Conservation (phyloP, 768 basidiomycete genomes). For the Phylloporus sp. region DNA sequence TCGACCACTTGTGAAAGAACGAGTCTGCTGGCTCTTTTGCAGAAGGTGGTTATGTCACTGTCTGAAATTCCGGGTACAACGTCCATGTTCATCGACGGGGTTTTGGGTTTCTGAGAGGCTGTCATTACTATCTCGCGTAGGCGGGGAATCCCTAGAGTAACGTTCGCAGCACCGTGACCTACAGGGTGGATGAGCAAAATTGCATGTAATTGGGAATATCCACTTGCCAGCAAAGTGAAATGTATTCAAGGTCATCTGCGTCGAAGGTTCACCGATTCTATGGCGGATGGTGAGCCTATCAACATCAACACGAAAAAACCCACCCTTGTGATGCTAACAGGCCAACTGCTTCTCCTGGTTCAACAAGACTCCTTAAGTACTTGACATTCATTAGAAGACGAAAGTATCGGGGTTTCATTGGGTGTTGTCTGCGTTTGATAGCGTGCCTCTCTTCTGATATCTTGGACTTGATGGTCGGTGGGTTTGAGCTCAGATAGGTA, state of each 20-base stretch:
- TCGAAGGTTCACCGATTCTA: conserved; percentile 97
- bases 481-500: conserved; percentile 75
- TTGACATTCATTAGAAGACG: conserved; percentile 83
- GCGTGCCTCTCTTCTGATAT: conserved; percentile 36
- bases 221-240: conserved; percentile 94
- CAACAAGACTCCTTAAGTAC: conserved; percentile 90
- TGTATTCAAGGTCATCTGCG: conserved; percentile 99
- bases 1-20: conserved; percentile 88
- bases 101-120: conserved; percentile 91
- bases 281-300: conserved; percentile 1
- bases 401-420: conserved; percentile 59
- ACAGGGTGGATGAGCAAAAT: conserved; percentile 7
- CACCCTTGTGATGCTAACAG: conserved; percentile 96
- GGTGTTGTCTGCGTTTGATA: conserved; percentile 44
- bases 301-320: conserved; percentile 19
- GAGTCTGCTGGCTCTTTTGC: conserved; percentile 83
- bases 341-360: conserved; percentile 98
- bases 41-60: conserved; percentile 68
- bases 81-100: conserved; percentile 92
- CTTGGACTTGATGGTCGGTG: conserved; percentile 45
- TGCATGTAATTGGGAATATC: neutral
- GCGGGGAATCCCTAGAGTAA: conserved; percentile 98
- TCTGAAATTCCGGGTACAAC: conserved; percentile 50
- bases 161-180: conserved; percentile 99
- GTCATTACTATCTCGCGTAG: conserved; percentile 99